Percentiles rank a stretch among this genome's conserved stretches.
Conservation (phyloP, 306 rosid species). For the Casuarina equisetifolia region DNA sequence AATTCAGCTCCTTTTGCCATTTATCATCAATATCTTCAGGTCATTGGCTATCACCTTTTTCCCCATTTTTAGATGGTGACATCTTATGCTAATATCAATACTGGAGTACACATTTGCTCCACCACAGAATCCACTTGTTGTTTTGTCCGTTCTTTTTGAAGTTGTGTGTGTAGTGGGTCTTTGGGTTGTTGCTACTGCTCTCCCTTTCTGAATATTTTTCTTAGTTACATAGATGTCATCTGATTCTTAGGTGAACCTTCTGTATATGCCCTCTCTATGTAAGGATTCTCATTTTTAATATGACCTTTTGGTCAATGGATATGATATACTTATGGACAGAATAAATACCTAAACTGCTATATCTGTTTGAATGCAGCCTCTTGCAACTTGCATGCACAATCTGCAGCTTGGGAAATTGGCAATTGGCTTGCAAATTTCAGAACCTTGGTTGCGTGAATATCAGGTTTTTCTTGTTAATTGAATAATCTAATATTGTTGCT, state of each 20-base stretch:
- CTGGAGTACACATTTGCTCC: neutral
- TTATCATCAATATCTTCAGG: constrained; percentile 96
- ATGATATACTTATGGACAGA: neutral
- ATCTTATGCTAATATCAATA: neutral
- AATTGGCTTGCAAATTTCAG: constrained; percentile 87
- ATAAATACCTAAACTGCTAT: neutral
- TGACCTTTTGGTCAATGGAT: neutral
- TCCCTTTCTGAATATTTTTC: neutral
- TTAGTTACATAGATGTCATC: neutral
- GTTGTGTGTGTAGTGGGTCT: neutral
- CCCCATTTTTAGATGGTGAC: neutral
- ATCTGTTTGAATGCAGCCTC: constrained; percentile 57
- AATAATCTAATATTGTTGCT: neutral
- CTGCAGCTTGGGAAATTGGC: constrained; percentile 84
- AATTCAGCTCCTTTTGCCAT: constrained; percentile 94
- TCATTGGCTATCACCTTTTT: constrained; percentile 28
- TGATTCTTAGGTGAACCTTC: neutral
- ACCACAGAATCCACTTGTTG: neutral
- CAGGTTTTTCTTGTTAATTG: constrained; percentile 52
- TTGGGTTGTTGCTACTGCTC: neutral
- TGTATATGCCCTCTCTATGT: neutral
- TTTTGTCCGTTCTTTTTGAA: neutral
- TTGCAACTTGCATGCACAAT: constrained; percentile 91
- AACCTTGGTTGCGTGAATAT: constrained; percentile 99
- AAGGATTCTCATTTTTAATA: neutral